phyloP scores from a whole-genome alignment of 768 basidiomycete genomes.

The Suillus sp. region DNA sequence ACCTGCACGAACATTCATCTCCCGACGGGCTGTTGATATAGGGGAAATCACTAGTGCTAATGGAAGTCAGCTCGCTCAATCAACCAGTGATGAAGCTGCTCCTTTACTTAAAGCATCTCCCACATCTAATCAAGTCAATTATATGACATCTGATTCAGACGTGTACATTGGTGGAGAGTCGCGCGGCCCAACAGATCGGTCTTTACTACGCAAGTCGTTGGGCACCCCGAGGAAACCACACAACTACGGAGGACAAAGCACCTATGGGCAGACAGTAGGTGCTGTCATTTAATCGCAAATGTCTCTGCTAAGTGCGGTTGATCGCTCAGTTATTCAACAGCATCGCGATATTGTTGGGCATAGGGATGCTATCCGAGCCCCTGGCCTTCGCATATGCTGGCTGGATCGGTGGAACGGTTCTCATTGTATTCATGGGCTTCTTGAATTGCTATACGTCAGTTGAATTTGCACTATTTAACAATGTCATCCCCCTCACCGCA shows the following conservation, averaged over 20 bases:
- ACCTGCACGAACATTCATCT: constrained; percentile 4
- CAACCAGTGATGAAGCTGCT: constrained; percentile 28
- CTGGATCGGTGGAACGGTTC: constrained; percentile 75
- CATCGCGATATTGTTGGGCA: constrained; percentile 82
- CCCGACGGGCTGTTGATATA: neutral
- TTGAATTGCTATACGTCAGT: constrained; percentile 90
- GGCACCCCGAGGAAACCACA: constrained; percentile 23
- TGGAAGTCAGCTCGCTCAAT: neutral
- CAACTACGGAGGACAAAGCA: constrained; percentile 57
- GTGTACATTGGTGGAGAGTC: neutral
- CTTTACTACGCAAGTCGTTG: constrained; percentile 10
- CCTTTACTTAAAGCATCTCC: constrained; percentile 43
- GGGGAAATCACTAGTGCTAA: neutral
- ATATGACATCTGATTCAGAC: neutral
- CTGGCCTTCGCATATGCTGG: constrained; percentile 91
- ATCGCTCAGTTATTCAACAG: constrained; percentile 78
- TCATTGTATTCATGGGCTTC: constrained; percentile 76
- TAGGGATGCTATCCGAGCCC: constrained; percentile 88
- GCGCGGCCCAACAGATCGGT: neutral
- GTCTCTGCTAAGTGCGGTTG: constrained; percentile 8
- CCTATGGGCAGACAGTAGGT: constrained; percentile 72
- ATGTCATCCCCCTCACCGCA: constrained; percentile 11
- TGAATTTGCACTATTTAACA: neutral
- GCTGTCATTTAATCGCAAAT: neutral
- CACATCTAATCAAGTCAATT: neutral